These are phyloP conservation scores for Flaveria linearis DNA, from an alignment of 129 eudicot genomes.

Conservation along the genomic window DNA sequence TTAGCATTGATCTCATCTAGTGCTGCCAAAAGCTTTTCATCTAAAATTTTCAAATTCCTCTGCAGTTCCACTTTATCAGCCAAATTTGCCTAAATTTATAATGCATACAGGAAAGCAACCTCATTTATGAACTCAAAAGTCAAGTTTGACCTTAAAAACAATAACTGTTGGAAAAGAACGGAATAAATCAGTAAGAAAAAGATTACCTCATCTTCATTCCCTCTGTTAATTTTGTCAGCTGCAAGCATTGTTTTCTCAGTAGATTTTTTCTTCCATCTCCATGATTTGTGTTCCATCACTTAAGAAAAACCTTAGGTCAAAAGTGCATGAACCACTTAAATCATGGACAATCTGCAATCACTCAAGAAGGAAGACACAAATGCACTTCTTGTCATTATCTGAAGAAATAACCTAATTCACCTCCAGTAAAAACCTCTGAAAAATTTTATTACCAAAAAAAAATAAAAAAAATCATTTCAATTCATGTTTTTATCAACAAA, in stretches of 20 bases:
- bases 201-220: slow-evolving; percentile 55
- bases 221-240: slow-evolving; percentile 46
- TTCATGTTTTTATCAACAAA: slow-evolving; percentile 21
- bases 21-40: slow-evolving; percentile 65
- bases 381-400: not conserved
- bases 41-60: slow-evolving; percentile 46
- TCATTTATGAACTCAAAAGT: slow-evolving; percentile 11
- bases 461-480: not conserved
- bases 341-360: slow-evolving; percentile 20
- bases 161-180: not conserved
- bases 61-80: slow-evolving; percentile 57
- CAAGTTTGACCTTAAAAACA: slow-evolving; percentile 13
- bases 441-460: not conserved
- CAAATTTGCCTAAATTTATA: slow-evolving; percentile 43
- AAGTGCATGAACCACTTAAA: not conserved
- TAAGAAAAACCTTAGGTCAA: slow-evolving; percentile 24
- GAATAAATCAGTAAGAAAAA: not conserved
- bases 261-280: slow-evolving; percentile 75
- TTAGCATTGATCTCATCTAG: slow-evolving; percentile 57
- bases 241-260: slow-evolving; percentile 48
- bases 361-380: slow-evolving; percentile 9
- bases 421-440: slow-evolving; percentile 12
- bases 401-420: slow-evolving; percentile 15
- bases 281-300: slow-evolving; percentile 62
- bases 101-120: slow-evolving; percentile 7